These are phyloP conservation scores for Penicillium italicum DNA, from an alignment of 2,329 filamentous ascomycete species.

Conservation along the genomic window DNA sequence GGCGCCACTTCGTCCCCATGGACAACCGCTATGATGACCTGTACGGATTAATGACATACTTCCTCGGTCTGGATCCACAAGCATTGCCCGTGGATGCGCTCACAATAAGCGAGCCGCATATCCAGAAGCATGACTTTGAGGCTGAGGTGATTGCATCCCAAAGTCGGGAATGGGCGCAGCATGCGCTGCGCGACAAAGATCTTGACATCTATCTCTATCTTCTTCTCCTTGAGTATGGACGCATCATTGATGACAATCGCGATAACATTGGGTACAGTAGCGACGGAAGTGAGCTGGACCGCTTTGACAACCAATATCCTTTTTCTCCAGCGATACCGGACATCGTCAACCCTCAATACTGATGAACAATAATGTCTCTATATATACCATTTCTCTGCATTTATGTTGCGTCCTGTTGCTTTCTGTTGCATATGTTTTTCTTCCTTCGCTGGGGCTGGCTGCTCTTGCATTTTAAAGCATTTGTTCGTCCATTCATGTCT, in stretches of 20 bases:
- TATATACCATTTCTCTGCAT: neutral
- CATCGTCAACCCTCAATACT: conserved; percentile 1
- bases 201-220: conserved; percentile 56
- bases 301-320: conserved; percentile 14
- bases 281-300: conserved; percentile 24
- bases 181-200: conserved; percentile 47
- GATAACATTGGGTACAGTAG: conserved; percentile 56
- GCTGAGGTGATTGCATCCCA: conserved; percentile 35
- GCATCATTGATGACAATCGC: conserved; percentile 62
- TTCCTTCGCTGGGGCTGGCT: neutral
- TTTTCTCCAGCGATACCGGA: conserved; percentile 8
- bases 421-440: too few relatives aligned
- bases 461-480: neutral
- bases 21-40: conserved; percentile 51
- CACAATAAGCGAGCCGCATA: conserved; percentile 18
- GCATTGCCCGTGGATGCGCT: conserved; percentile 2
- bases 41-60: conserved; percentile 51
- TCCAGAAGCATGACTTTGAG: conserved; percentile 32
- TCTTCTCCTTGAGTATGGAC: conserved; percentile 53
- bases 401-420: neutral
- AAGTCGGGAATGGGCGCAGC: conserved; percentile 37
- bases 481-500: neutral
- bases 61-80: conserved; percentile 40
- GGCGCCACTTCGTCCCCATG: conserved; percentile 54
- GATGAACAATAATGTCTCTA: neutral